Conservation (phyloP, 1,284 basidiomycete genomes). For the Moniliella sp. region DNA sequence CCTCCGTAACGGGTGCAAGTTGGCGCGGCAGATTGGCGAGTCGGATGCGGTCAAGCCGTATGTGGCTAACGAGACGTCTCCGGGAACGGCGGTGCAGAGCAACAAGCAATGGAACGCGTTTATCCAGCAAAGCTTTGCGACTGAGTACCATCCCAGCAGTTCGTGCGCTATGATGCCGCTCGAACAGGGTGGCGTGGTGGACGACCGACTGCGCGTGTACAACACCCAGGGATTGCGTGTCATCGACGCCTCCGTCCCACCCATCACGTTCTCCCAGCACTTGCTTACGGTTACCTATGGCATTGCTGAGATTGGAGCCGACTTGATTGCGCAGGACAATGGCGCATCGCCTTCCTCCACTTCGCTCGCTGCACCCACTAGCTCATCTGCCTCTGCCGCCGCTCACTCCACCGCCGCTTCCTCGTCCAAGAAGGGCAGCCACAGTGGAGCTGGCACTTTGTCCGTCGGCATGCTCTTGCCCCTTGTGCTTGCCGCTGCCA, state of each 20-base stretch:
- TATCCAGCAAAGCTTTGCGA: conserved; percentile 22
- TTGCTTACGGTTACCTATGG: conserved; percentile 46
- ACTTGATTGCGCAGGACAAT: too few species aligned
- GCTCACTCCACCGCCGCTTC: too few species aligned
- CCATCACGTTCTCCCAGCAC: conserved; percentile 34
- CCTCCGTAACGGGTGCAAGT: conserved; percentile 13
- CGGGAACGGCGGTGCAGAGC: conserved; percentile 4
- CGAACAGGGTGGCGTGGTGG: conserved; percentile 47
- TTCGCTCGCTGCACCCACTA: too few species aligned
- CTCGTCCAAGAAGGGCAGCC: too few species aligned
- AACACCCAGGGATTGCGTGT: conserved; percentile 45
- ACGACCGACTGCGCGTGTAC: conserved; percentile 45
- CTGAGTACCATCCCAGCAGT: conserved; percentile 39
- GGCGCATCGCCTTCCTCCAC: too few species aligned
- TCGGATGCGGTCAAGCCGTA: conserved; percentile 5
- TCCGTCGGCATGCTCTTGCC: too few species aligned
- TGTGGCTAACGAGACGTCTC: conserved; percentile 5
- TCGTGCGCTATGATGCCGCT: conserved; percentile 48
- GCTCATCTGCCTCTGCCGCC: too few species aligned
- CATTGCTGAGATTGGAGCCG: conserved; percentile 19
- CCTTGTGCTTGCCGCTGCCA: too few species aligned
- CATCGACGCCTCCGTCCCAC: conserved; percentile 35
- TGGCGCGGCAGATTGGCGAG: conserved; percentile 12
- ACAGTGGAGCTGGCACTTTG: too few species aligned
- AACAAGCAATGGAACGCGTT: conserved; percentile 10